Evolutionary conservation across 352 stramenopile species (phyloP).

Genomic region (Phytophthora foliorum): DNA sequence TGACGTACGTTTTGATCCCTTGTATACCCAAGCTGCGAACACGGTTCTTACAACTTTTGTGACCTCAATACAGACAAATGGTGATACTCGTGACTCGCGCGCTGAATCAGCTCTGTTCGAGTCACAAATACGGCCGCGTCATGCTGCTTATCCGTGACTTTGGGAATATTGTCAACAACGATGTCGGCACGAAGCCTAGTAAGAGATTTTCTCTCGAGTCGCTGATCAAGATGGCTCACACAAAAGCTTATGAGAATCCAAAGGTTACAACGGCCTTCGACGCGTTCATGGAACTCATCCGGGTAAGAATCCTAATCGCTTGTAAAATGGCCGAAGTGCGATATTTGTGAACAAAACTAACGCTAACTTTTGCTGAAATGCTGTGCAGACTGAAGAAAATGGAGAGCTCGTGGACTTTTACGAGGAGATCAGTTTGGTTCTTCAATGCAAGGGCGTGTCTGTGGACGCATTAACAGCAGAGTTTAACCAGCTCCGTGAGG

Average conservation of each 20-base stretch:
- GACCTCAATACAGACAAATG: conserved; percentile 22
- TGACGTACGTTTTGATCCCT: conserved; percentile 26
- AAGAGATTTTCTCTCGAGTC: conserved; percentile 38
- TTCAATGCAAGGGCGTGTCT: conserved; percentile 37
- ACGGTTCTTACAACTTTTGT: background rate
- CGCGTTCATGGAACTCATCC: conserved; percentile 28
- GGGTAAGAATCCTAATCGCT: conserved; percentile 18
- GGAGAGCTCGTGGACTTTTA: conserved; percentile 31
- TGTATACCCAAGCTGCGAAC: background rate
- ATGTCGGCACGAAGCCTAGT: conserved; percentile 21
- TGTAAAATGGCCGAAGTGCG: background rate
- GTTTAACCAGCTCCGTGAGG: conserved; percentile 33
- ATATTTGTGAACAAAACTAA: too few relatives aligned
- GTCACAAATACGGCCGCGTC: conserved; percentile 26
- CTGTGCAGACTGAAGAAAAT: conserved; percentile 11
- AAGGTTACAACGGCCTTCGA: conserved; percentile 30
- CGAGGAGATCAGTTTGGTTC: conserved; percentile 36
- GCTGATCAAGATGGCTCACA: conserved; percentile 25
- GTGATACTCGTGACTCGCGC: conserved; percentile 38
- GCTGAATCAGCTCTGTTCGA: conserved; percentile 41
- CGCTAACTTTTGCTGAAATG: conserved; percentile 1
- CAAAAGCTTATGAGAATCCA: conserved; percentile 31
- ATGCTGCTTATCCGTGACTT: conserved; percentile 38
- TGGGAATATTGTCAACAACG: conserved; percentile 34
- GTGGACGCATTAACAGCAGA: conserved; percentile 21